Conservation (phyloP, 768 basidiomycete genomes). For the Kwoniella pini region DNA sequence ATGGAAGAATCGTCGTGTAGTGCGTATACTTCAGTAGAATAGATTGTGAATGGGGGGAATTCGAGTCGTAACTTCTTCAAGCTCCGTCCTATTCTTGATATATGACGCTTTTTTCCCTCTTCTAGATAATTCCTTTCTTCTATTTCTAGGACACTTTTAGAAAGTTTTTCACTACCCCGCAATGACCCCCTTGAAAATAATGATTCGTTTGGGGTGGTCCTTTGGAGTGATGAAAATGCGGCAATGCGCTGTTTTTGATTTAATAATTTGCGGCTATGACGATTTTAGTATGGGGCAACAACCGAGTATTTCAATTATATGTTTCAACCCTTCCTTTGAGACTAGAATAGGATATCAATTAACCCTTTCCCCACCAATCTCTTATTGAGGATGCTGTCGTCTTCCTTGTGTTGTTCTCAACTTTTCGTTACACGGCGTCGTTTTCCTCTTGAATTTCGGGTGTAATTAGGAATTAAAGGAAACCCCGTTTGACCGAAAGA, state of each 20-base stretch:
- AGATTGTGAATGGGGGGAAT: background rate
- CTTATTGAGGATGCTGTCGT: too few species aligned
- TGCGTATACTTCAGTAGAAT: too few species aligned
- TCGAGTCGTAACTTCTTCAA: constrained; percentile 8
- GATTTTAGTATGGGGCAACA: background rate
- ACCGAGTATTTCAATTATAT: too few species aligned
- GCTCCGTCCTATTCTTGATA: constrained; percentile 1
- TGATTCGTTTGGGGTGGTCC: background rate
- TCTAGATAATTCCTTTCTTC: background rate
- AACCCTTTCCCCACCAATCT: too few species aligned
- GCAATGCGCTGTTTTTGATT: constrained; percentile 3
- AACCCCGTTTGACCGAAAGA: too few species aligned
- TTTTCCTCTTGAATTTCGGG: too few species aligned
- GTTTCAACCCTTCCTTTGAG: too few species aligned
- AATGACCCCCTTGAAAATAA: background rate
- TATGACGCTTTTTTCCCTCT: background rate
- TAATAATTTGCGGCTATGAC: background rate
- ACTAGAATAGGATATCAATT: too few species aligned
- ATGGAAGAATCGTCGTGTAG: background rate
- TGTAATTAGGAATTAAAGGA: too few species aligned
- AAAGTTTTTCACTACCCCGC: too few species aligned
- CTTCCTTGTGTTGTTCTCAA: too few species aligned
- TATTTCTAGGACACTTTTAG: background rate
- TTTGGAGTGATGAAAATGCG: background rate
- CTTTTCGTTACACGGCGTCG: too few species aligned